A percentile compares a stretch with the other conserved stretches of the same genome.
phyloP scores from a whole-genome alignment of 768 basidiomycete genomes.

The Russula brevipes region DNA sequence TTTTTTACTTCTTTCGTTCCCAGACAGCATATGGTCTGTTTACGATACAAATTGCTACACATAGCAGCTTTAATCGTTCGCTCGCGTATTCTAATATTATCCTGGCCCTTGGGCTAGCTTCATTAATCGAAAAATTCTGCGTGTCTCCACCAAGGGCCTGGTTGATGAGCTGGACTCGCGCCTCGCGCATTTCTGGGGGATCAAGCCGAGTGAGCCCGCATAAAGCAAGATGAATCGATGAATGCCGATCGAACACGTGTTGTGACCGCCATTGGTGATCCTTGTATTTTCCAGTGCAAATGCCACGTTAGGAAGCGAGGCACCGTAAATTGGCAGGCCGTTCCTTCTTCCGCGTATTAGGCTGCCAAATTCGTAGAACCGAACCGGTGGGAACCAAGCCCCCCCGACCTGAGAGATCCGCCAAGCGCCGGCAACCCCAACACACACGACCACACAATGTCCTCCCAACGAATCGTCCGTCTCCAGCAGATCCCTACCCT shows the following conservation, averaged over 20 bases:
- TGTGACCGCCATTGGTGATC: background rate
- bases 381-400: too few species aligned
- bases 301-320: too few species aligned
- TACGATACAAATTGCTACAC: constrained; percentile 9
- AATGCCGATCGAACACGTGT: too few species aligned
- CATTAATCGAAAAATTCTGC: background rate
- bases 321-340: too few species aligned
- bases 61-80: constrained; percentile 6
- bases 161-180: too few species aligned
- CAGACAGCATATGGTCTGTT: background rate
- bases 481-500: constrained; percentile 54
- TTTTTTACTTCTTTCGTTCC: background rate
- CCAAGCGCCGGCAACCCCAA: background rate
- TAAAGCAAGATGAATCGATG: too few species aligned
- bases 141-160: too few species aligned
- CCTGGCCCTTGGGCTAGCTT: background rate
- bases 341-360: too few species aligned
- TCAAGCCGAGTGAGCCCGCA: too few species aligned
- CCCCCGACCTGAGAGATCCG: too few species aligned
- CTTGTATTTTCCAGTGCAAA: background rate
- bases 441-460: background rate
- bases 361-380: too few species aligned
- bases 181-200: too few species aligned
- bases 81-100: background rate
- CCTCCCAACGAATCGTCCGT: constrained; percentile 22